phyloP scores from a whole-genome alignment of 2,329 filamentous ascomycete genomes.

The Cytospora schulzeri region DNA sequence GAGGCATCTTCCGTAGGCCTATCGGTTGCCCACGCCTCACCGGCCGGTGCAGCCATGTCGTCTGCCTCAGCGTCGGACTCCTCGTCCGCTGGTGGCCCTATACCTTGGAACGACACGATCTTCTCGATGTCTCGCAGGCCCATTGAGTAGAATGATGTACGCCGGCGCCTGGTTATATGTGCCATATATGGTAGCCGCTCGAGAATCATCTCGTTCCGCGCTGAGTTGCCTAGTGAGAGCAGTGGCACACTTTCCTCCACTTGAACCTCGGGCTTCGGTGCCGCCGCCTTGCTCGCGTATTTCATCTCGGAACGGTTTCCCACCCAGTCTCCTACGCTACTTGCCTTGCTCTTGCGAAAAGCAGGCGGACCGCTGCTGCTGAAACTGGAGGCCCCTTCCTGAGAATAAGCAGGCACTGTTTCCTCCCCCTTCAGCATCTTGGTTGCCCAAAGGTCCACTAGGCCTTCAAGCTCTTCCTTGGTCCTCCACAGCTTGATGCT shows the following conservation, averaged over 20 bases:
- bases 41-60: slow-evolving; percentile 38
- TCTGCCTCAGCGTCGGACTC: slow-evolving; percentile 48
- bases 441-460: slow-evolving; percentile 70
- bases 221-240: slow-evolving; percentile 64
- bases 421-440: slow-evolving; percentile 59
- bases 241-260: slow-evolving; percentile 41
- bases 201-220: slow-evolving; percentile 74
- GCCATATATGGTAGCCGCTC: slow-evolving; percentile 87
- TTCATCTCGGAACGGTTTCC: slow-evolving; percentile 30
- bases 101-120: slow-evolving; percentile 67
- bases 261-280: slow-evolving; percentile 27
- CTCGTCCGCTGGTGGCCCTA: slow-evolving; percentile 47
- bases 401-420: background rate
- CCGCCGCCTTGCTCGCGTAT: slow-evolving; percentile 32
- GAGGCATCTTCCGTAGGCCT: slow-evolving; percentile 57
- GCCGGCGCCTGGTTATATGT: slow-evolving; percentile 57
- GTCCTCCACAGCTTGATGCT: slow-evolving; percentile 82
- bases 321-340: slow-evolving; percentile 27
- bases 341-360: slow-evolving; percentile 48
- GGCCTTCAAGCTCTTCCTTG: slow-evolving; percentile 77
- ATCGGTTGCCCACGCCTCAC: slow-evolving; percentile 64
- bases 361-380: slow-evolving; percentile 48
- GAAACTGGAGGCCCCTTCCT: background rate
- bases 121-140: slow-evolving; percentile 64
- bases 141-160: slow-evolving; percentile 39